Evolutionary conservation across 306 rosid genomes (phyloP), one percentile per base, ranked within the genome.

Genomic region (Sophora flavescens): DNA sequence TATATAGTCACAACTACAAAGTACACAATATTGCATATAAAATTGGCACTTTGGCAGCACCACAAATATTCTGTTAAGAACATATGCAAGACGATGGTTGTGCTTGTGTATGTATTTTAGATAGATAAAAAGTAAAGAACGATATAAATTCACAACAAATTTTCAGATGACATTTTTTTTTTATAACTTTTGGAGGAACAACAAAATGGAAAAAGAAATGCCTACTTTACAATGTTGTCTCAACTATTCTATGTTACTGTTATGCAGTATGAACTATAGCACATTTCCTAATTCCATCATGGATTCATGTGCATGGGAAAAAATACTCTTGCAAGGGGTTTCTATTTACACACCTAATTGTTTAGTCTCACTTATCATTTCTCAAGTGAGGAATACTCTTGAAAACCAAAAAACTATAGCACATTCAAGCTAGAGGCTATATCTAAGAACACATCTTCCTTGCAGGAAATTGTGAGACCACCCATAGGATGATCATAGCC

Each of bases 391-490:
- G 32, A 30, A 30, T 30, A 30, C 32, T 30, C 32, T 30, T 30
- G 3, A 30, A 30, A 30, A 30, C 32, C 32, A 30, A 30, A 30
- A 30, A 30, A 30, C 32, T 30, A 30, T 30, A 30, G 26, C 17
- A 17, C 8, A 28, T 70, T 61, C 72, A 70, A 26, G 59, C 28
- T 12, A 22, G 71, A 78, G 4, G 17, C 38, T 0, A 11, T 30
- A 4, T 61, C n/a, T 12, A 14, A 6, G 35, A 78, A 70, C 0
- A 1, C 17, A 16, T 48, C 28, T 14, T 60, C 77, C 3, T 1
- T 13, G 28, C 78, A 78, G 2, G 77, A 72, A n/a, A 78, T 79
- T 3, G 68, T 79, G 11, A 79, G 83, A 1, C 83, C 83, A 30
- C 78, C 78, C 62, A 53, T 41, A 0, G 74, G 78, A 71, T 79